Base-by-base conservation (phyloP, 2,329 filamentous ascomycete species). In the Fusarium albidum region DNA sequence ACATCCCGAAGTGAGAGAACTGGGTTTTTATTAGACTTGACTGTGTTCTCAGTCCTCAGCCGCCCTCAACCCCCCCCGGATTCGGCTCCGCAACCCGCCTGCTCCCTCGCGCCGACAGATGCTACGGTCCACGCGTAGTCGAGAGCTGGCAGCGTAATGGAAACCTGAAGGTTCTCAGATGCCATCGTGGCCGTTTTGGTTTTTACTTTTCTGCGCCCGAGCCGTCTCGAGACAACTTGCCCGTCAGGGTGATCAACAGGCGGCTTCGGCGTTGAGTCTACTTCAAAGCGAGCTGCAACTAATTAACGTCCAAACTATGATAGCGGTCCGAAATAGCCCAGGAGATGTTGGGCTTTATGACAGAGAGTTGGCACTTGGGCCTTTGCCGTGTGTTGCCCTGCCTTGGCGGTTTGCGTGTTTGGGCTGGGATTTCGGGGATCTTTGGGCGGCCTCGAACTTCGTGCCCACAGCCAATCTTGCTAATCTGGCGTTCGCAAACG, bases 381-480 rank as follows among this genome's bases (percentile, higher is more conserved):
- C 49, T 39, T 39, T 21, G 29, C 29, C 10, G n/a, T n/a, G n/a
- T n/a, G n/a, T 25, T 25, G 15, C 18, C 34, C 39, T 5, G 26
- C 34, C 44, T 39, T 47, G 44, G 44, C 34, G 33, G 27, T 14
- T 50, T 32, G 39, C 18, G 31, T 44, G 48, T 32, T 50, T 42
- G 38, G 40, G 39, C 47, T 53, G 40, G 34, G 39, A 52, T 38
- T n/a, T 58, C 43, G 42, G 39, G 49, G 38, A 39, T n/a, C 42
- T 51, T 56, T 49, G 39, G 43, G 38, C n/a, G 18, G 31, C 43
- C 49, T 51, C 40, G 45, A 43, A 46, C 48, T 50, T 59, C 40
- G 49, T 57, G 56, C 52, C 51, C 51, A 62, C 59, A 39, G 46
- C 44, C 45, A 59, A 67, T 66, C 61, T 66, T 52, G 49, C 49